Base-by-base conservation (phyloP, 257 asterid genomes). In the Fraxinus pennsylvanica region DNA sequence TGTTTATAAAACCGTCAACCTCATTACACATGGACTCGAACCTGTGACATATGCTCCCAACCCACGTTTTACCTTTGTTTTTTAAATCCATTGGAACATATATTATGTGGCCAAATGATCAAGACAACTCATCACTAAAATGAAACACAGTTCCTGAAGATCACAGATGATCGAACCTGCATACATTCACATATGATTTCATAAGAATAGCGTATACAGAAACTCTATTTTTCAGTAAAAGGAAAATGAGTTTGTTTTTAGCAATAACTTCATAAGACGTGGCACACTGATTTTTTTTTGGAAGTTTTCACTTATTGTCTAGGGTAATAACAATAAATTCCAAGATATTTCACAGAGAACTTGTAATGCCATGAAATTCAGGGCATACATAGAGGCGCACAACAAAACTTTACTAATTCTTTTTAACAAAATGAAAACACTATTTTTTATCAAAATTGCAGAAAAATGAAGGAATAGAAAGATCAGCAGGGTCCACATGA, bases 21-120 rank as follows among this genome's bases (percentile, higher is more conserved):
- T 91, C 94, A 47, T 88, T 92, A 80, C 91, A 84, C 43, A 91
- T 71, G 68, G 87, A 69, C 90, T 91, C 97, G 8, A 92, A 87
- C 80, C 84, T 89, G 80, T 87, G 83, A 87, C 79, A 93, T 77
- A 93, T 79, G 88, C 73, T 90, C 72, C 96, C 94, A 65, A 87
- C 89, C 96, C 91, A 91, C 4, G 75, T 68, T 79, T 88, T 88
- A 67, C 87, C 79, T 78, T 74, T 86, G 69, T 15, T 19, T 75
- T 79, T 85, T 9, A 80, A 81, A 78, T 80, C 88, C 96, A 90
- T 90, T 7, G 74, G 54, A 29, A 68, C 70, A 67, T 38, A 61
- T 43, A 12, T n/a, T 25, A 39, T 69, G 38, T 33, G 72, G 36
- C 79, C 8, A 25, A 27, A 79, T 29, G 73, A 52, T 81, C 78